Base-by-base conservation (phyloP, 306 rosid species). In the Medicago truncatula region DNA sequence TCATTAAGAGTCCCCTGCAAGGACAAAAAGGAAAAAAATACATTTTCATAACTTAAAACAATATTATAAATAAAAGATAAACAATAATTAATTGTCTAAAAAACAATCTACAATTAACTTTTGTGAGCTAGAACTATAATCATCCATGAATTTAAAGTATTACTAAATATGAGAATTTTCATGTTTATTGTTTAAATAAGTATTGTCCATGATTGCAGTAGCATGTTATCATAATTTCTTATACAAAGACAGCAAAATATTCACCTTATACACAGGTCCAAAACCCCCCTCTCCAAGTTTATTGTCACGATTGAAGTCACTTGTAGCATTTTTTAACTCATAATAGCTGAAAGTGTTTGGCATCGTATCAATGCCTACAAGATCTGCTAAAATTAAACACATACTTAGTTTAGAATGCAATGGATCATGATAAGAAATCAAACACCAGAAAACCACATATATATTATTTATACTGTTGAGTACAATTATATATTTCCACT, bases 231-330 rank as follows among this genome's bases (percentile, higher is more conserved):
- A 17, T 76, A 4, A 57, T 44, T 68, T 47, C 25, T 17, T 17
- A 66, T 67, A 16, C 2, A 4, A 41, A 39, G 28, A 13, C 44
- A 67, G 13, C 44, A 71, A 21, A 81, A 23, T 52, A 31, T 52
- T 74, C 83, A 90, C 92, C 93, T 88, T 89, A 64, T 77, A 86
- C 57, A 92, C 96, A 53, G 96, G 92, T 82, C 98, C 96, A 75
- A 92, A 92, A 78, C 96, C 98, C 77, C 98, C 96, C 64, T 93
- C 92, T 59, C 98, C 91, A 62, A 90, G 89, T 80, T 90, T 93
- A 65, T 90, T 87, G 58, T 68, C 82, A 38, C 75, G 15, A 77
- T 69, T 77, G 65, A 90, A 87, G 84, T 92, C 94, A 78, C 78
- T 66, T 25, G 96, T 93, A 64, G 96, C 92, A 70, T 64, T 81